Conservation (phyloP, 805 yeast genomes). For the Starmerella bombi region DNA sequence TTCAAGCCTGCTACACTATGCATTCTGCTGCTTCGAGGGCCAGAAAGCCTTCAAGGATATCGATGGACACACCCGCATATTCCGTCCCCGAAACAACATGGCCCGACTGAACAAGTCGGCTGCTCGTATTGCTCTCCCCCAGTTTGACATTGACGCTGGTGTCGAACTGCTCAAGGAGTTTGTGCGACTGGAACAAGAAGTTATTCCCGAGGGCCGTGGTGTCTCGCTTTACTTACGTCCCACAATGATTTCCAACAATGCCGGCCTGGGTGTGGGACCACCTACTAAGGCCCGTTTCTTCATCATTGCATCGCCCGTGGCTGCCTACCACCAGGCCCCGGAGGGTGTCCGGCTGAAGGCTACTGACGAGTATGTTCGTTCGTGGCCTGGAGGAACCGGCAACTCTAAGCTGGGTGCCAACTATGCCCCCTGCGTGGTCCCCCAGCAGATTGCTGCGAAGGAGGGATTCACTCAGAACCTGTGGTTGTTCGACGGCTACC, state of each 20-base stretch:
- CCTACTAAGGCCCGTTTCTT: constrained; percentile 74
- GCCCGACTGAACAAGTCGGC: constrained; percentile 80
- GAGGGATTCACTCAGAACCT: constrained; percentile 92
- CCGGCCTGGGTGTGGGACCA: constrained; percentile 70
- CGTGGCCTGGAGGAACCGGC: constrained; percentile 99
- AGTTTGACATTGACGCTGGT: constrained; percentile 66
- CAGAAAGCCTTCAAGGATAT: constrained; percentile 70
- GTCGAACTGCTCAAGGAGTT: constrained; percentile 63
- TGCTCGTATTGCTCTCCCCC: constrained; percentile 77
- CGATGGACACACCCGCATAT: constrained; percentile 55
- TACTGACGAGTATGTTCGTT: constrained; percentile 89
- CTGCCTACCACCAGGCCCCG: constrained; percentile 85
- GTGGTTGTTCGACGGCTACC: constrained; percentile 79
- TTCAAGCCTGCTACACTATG: constrained; percentile 84
- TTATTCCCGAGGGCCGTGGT: constrained; percentile 78
- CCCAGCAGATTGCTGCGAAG: constrained; percentile 76
- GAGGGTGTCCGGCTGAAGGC: constrained; percentile 90
- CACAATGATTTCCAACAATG: constrained; percentile 83
- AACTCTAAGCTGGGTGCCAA: constrained; percentile 93
- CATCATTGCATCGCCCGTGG: constrained; percentile 90
- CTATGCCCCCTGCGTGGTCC: constrained; percentile 88
- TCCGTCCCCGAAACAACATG: constrained; percentile 90
- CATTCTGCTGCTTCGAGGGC: constrained; percentile 92
- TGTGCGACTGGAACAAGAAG: constrained; percentile 55
- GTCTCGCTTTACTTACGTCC: constrained; percentile 90